Conservation (phyloP, 768 basidiomycete species). For the Amanita rimosa region DNA sequence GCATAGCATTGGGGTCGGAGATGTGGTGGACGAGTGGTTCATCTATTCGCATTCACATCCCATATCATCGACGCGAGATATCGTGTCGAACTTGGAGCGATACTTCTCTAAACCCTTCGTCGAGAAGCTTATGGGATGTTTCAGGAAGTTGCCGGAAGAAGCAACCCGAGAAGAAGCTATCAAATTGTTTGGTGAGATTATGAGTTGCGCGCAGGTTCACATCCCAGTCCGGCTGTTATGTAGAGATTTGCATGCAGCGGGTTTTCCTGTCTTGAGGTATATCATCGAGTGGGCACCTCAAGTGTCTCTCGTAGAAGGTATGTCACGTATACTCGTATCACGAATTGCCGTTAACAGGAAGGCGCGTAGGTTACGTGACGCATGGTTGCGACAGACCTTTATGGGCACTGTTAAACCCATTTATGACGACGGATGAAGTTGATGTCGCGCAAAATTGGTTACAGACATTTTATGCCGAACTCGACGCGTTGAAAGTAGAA, state of each 20-base stretch:
- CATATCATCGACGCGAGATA: constrained; percentile 34
- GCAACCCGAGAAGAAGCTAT: constrained; percentile 31
- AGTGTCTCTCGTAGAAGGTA: constrained; percentile 43
- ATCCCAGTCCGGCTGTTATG: constrained; percentile 53
- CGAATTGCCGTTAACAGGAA: not conserved
- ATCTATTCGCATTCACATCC: constrained; percentile 65
- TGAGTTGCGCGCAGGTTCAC: constrained; percentile 56
- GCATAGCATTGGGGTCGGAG: constrained; percentile 51
- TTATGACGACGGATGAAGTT: constrained; percentile 33
- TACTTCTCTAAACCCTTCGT: constrained; percentile 47
- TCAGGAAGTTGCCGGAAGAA: constrained; percentile 26
- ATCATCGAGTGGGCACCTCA: constrained; percentile 61
- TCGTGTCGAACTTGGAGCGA: constrained; percentile 44
- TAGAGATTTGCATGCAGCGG: constrained; percentile 41
- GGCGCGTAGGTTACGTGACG: constrained; percentile 47
- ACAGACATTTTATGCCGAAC: constrained; percentile 6
- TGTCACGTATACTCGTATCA: constrained; percentile 7
- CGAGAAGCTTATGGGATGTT: constrained; percentile 30
- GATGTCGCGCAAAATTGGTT: constrained; percentile 46
- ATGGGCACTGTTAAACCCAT: constrained; percentile 48
- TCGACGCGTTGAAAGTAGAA: constrained; percentile 20
- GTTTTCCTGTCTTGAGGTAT: constrained; percentile 60
- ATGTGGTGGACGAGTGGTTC: constrained; percentile 68
- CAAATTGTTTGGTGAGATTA: constrained; percentile 45
- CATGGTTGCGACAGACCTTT: constrained; percentile 55